Percentiles rank a stretch among this genome's conserved stretches.
Conservation (phyloP, 495 filamentous ascomycete species). For the Paragyromitra xinjiangensis region DNA sequence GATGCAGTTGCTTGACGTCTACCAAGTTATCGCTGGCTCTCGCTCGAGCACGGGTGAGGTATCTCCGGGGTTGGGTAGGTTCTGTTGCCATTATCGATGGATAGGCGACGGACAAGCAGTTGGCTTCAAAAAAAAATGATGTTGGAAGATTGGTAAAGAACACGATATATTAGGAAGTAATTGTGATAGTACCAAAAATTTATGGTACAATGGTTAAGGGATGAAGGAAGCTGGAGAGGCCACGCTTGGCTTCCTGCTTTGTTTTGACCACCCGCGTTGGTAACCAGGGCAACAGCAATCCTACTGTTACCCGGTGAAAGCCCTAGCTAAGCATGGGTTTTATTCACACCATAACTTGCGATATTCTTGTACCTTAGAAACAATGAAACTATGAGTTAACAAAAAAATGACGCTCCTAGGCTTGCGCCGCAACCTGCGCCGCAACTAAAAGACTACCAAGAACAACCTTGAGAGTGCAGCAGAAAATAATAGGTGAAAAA, state of each 20-base stretch:
- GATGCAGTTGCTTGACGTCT: constrained; percentile 17
- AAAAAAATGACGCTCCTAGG: too few species aligned
- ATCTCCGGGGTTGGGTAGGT: constrained; percentile 43
- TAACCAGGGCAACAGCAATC: constrained; percentile 23
- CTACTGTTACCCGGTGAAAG: background rate
- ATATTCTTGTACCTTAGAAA: too few species aligned
- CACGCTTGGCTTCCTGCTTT: background rate
- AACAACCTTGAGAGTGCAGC: too few species aligned
- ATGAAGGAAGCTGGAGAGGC: background rate
- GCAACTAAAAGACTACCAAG: too few species aligned
- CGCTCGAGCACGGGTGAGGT: constrained; percentile 52
- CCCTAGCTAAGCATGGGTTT: too few species aligned
- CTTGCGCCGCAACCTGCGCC: too few species aligned
- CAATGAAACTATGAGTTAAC: too few species aligned
- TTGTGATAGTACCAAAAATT: constrained; percentile 2
- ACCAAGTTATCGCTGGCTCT: constrained; percentile 41
- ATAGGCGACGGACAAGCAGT: background rate
- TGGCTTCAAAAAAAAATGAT: background rate
- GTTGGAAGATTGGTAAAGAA: background rate
- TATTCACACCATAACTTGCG: too few species aligned
- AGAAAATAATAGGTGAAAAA: too few species aligned
- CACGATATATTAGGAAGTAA: background rate
- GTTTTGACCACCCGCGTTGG: constrained; percentile 16
- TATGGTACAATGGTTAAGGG: background rate
- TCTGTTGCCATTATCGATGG: constrained; percentile 31